A percentile compares a stretch with the other conserved stretches of the same genome.
Evolutionary conservation across 192 early-diverging fungal genomes (phyloP).

Genomic region (Kickxella alabastrina): DNA sequence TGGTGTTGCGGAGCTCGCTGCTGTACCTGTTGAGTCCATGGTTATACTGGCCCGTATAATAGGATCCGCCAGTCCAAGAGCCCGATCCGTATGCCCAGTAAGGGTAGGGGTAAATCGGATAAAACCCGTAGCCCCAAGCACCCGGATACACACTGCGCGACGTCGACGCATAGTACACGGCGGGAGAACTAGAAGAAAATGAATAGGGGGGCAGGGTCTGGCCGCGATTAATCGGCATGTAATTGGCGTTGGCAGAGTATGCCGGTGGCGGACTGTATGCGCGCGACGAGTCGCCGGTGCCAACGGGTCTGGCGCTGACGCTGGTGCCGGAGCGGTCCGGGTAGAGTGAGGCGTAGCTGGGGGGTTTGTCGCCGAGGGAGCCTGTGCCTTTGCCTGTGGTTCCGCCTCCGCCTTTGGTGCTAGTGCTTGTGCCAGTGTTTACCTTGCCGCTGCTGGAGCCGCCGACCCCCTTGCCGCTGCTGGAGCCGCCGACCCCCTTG

Average conservation of each 20-base stretch:
- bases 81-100: slow-evolving; percentile 49
- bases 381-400: slow-evolving; percentile 30
- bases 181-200: slow-evolving; percentile 18
- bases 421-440: slow-evolving; percentile 6
- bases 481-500: background rate
- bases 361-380: slow-evolving; percentile 31
- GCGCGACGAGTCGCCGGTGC: slow-evolving; percentile 18
- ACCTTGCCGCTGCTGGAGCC: slow-evolving; percentile 11
- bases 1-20: slow-evolving; percentile 40
- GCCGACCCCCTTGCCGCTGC: background rate
- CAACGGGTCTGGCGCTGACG: slow-evolving; percentile 29
- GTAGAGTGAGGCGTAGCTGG: slow-evolving; percentile 39
- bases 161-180: slow-evolving; percentile 37
- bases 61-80: slow-evolving; percentile 12
- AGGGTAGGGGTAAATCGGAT: slow-evolving; percentile 46
- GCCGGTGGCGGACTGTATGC: slow-evolving; percentile 33
- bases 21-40: slow-evolving; percentile 31
- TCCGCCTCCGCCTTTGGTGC: slow-evolving; percentile 31
- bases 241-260: slow-evolving; percentile 35
- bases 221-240: slow-evolving; percentile 18
- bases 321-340: slow-evolving; percentile 25
- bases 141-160: slow-evolving; percentile 28
- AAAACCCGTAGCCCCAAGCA: slow-evolving; percentile 48
- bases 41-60: slow-evolving; percentile 9
- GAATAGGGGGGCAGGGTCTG: slow-evolving; percentile 29